phyloP scores from a whole-genome alignment of 108 stramenopile genomes.

The Cyclotella baltica region DNA sequence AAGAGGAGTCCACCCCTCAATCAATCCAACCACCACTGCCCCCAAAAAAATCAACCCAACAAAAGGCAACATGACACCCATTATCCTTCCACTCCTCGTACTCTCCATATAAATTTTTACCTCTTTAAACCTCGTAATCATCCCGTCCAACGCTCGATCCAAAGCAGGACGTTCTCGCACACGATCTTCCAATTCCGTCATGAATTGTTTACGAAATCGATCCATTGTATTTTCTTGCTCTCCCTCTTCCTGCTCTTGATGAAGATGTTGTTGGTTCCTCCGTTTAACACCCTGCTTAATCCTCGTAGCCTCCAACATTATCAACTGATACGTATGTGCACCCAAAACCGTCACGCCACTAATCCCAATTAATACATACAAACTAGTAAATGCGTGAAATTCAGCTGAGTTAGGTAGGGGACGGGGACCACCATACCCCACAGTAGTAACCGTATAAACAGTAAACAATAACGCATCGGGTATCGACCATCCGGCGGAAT shows the following conservation, averaged over 20 bases:
- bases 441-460: constrained; percentile 89
- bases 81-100: constrained; percentile 66
- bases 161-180: constrained; percentile 42
- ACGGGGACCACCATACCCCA: constrained; percentile 78
- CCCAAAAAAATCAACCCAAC: constrained; percentile 76
- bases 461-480: constrained; percentile 82
- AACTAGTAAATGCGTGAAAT: constrained; percentile 78
- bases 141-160: constrained; percentile 22
- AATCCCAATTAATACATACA: constrained; percentile 82
- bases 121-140: constrained; percentile 46
- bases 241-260: constrained; percentile 15
- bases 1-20: constrained; percentile 82
- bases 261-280: background rate
- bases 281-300: constrained; percentile 50
- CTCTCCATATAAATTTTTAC: constrained; percentile 57
- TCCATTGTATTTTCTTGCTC: constrained; percentile 27
- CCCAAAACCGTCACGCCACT: constrained; percentile 82
- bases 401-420: constrained; percentile 68
- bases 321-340: constrained; percentile 85
- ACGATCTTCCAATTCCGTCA: constrained; percentile 47
- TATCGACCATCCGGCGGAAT: constrained; percentile 64
- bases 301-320: constrained; percentile 80
- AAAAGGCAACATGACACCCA: constrained; percentile 83
- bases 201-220: constrained; percentile 37
- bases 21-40: constrained; percentile 72